Evolutionary conservation across 2,329 filamentous ascomycete genomes (phyloP).

Genomic region (Fusarium vanettenii): DNA sequence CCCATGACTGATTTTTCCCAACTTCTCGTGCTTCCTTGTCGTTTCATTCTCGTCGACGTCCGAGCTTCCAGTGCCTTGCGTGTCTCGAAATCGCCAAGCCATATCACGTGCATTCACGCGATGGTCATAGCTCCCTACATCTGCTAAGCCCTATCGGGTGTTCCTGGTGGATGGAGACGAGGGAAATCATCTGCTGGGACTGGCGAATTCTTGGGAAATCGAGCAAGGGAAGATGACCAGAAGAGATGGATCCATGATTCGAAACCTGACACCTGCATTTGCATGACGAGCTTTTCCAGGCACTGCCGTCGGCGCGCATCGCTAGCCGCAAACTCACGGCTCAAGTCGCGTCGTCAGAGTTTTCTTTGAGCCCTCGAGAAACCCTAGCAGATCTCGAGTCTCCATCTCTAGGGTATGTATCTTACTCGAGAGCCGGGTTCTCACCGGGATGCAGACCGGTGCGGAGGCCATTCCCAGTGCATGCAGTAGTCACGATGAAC

Average conservation of each 20-base stretch:
- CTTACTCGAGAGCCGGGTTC: background rate
- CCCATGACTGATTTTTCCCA: background rate
- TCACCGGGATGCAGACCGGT: background rate
- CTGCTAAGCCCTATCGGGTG: conserved; percentile 43
- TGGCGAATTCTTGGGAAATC: conserved; percentile 15
- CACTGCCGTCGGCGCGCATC: conserved; percentile 29
- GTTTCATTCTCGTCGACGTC: background rate
- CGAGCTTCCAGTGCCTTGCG: background rate
- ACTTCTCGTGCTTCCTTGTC: conserved; percentile 4
- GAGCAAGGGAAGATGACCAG: conserved; percentile 12
- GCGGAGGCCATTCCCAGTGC: background rate
- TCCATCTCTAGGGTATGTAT: conserved; percentile 25
- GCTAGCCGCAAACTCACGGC: conserved; percentile 24
- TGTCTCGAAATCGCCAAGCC: conserved; percentile 21
- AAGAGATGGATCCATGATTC: conserved; percentile 14
- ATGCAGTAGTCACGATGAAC: background rate
- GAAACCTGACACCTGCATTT: conserved; percentile 36
- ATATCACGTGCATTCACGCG: conserved; percentile 38
- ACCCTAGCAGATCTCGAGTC: conserved; percentile 5
- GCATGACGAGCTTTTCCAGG: conserved; percentile 25
- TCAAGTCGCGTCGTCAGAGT: background rate
- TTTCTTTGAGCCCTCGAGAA: background rate
- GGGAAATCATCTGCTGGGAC: conserved; percentile 15
- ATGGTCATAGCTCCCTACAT: conserved; percentile 45
- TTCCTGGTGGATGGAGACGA: conserved; percentile 19